phyloP scores from a whole-genome alignment of 1,284 basidiomycete genomes.

The Phylloboletellus chloephorus region DNA sequence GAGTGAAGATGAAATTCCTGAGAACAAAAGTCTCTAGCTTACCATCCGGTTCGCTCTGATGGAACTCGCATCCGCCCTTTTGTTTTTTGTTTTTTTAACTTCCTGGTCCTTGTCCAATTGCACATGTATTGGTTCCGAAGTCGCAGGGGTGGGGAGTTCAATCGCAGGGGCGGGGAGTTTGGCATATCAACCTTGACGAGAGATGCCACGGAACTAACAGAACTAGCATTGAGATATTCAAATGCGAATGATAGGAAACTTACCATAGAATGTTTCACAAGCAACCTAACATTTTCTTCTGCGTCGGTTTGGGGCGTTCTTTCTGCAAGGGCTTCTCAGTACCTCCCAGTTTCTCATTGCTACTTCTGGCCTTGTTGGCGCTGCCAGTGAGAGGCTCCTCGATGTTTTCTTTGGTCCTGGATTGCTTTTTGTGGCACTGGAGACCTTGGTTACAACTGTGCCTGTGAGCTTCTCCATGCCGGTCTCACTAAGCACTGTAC shows the following conservation, averaged over 20 bases:
- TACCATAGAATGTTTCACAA: background rate
- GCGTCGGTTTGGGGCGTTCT: background rate
- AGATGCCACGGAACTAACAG: background rate
- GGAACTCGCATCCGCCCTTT: constrained; percentile 1
- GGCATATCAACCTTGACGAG: background rate
- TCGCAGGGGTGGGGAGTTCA: background rate
- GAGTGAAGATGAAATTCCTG: too few species aligned
- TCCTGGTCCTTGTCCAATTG: background rate
- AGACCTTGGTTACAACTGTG: too few species aligned
- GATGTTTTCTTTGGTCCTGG: too few species aligned
- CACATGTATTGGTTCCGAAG: background rate
- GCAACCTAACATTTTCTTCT: background rate
- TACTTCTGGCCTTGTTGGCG: too few species aligned
- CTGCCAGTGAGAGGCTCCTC: too few species aligned
- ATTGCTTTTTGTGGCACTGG: too few species aligned
- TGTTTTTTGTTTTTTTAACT: background rate
- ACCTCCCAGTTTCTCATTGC: background rate
- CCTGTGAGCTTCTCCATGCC: too few species aligned
- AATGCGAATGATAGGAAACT: background rate
- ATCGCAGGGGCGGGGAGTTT: too few species aligned
- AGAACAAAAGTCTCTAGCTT: background rate
- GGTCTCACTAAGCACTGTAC: too few species aligned
- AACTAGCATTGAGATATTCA: background rate
- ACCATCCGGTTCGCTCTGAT: background rate
- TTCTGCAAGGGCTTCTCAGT: background rate